phyloP scores from a whole-genome alignment of 306 rosid species.

The Trifolium fragiferum region DNA sequence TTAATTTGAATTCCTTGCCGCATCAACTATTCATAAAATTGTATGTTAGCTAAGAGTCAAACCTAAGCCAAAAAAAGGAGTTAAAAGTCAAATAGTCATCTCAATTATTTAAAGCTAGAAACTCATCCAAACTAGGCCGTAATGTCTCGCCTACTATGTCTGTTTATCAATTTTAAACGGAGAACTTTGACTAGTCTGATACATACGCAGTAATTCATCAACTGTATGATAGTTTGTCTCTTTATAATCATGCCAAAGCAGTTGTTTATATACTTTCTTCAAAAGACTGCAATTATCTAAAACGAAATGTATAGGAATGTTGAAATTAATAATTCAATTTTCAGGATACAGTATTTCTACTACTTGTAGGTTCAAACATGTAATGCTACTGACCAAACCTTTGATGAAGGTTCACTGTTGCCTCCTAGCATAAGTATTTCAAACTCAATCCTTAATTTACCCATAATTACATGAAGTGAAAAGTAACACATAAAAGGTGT shows the following conservation, averaged over 20 bases:
- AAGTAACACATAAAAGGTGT: too few relatives aligned
- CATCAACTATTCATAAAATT: background rate
- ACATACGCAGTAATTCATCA: background rate
- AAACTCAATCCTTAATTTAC: too few relatives aligned
- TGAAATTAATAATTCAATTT: background rate
- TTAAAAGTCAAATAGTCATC: background rate
- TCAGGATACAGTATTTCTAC: background rate
- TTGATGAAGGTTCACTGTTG: too few relatives aligned
- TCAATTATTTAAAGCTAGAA: background rate
- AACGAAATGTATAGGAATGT: background rate
- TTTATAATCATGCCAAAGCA: background rate
- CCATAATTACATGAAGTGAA: too few relatives aligned
- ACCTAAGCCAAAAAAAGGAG: background rate
- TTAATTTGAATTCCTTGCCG: background rate
- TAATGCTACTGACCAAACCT: background rate
- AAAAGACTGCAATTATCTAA: background rate
- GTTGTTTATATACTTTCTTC: background rate
- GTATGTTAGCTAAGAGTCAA: background rate
- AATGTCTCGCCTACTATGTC: background rate
- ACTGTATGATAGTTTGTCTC: background rate
- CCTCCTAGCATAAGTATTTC: too few relatives aligned
- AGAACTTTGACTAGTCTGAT: background rate
- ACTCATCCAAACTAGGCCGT: background rate
- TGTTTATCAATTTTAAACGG: background rate
- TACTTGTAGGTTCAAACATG: background rate